These are phyloP conservation scores for Calonectria pseudoreteaudii DNA, from an alignment of 2,329 filamentous ascomycete genomes.

Conservation along the genomic window DNA sequence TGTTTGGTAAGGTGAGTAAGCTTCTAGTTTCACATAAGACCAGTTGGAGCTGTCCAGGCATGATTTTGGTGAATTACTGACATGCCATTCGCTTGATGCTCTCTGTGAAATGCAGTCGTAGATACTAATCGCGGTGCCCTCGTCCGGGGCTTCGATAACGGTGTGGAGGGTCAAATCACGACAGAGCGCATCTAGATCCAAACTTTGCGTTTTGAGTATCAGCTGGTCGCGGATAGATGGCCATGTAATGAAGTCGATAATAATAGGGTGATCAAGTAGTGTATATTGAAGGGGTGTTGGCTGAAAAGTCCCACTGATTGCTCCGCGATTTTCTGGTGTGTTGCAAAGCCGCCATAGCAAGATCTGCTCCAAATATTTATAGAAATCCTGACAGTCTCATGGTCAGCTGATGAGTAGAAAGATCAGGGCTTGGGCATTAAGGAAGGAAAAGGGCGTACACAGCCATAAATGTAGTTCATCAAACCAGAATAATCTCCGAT, in stretches of 20 bases:
- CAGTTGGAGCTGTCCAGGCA: background rate
- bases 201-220: background rate
- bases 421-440: background rate
- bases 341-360: constrained; percentile 1
- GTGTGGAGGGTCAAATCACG: constrained; percentile 7
- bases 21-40: background rate
- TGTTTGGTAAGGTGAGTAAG: background rate
- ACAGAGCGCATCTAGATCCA: background rate
- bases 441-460: background rate
- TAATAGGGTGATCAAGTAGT: background rate
- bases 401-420: background rate
- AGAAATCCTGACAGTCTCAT: background rate
- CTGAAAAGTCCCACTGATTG: background rate
- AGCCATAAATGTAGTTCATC: constrained; percentile 2
- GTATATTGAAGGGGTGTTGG: background rate
- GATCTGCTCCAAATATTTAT: background rate
- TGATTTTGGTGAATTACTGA: background rate
- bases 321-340: background rate
- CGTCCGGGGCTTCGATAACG: background rate
- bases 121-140: background rate
- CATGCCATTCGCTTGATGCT: background rate
- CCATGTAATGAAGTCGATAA: constrained; percentile 10
- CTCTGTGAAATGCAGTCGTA: background rate
- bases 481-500: constrained; percentile 1
- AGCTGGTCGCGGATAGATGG: constrained; percentile 5